These are phyloP conservation scores for Taxillus chinensis DNA, from an alignment of 164 flowering plant species.

Conservation along the genomic window DNA sequence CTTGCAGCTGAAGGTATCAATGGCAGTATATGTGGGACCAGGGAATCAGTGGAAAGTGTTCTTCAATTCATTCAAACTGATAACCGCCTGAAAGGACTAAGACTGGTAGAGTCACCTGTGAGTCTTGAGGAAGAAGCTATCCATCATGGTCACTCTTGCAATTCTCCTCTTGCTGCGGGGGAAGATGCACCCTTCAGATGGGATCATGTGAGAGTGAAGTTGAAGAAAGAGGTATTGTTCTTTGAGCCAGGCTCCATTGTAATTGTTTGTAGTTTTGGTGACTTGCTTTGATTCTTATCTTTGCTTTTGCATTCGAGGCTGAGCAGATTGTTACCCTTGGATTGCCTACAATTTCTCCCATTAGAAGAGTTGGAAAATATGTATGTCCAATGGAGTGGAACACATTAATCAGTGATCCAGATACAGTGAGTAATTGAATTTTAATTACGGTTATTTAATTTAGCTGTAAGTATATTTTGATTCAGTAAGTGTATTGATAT, in stretches of 20 bases:
- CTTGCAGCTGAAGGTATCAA: constrained; percentile 96
- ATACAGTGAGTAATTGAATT: constrained; percentile 47
- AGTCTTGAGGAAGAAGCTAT: constrained; percentile 94
- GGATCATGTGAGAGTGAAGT: constrained; percentile 95
- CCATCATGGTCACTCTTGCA: constrained; percentile 75
- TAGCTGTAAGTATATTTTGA: background rate
- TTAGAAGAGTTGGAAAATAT: constrained; percentile 74
- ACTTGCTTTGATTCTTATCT: background rate
- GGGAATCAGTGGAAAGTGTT: constrained; percentile 66
- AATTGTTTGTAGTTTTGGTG: too few species aligned
- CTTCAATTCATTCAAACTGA: constrained; percentile 70
- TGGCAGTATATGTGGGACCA: constrained; percentile 90
- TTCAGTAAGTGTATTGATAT: too few species aligned
- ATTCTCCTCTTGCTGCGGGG: constrained; percentile 91
- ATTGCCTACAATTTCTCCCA: constrained; percentile 80
- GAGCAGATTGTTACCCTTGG: constrained; percentile 90
- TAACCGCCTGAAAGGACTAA: constrained; percentile 57
- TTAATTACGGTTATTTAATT: background rate
- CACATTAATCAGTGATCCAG: constrained; percentile 68
- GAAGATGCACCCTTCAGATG: constrained; percentile 97
- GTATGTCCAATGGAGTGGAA: constrained; percentile 86
- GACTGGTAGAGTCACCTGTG: constrained; percentile 81
- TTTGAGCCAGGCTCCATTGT: background rate
- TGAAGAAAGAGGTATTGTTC: constrained; percentile 77
- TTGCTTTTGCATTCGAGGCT: constrained; percentile 4